Percentiles rank a stretch among this genome's conserved stretches.
These are phyloP conservation scores for Extremus antarcticus DNA, from an alignment of 495 filamentous ascomycete genomes.

Conservation along the genomic window DNA sequence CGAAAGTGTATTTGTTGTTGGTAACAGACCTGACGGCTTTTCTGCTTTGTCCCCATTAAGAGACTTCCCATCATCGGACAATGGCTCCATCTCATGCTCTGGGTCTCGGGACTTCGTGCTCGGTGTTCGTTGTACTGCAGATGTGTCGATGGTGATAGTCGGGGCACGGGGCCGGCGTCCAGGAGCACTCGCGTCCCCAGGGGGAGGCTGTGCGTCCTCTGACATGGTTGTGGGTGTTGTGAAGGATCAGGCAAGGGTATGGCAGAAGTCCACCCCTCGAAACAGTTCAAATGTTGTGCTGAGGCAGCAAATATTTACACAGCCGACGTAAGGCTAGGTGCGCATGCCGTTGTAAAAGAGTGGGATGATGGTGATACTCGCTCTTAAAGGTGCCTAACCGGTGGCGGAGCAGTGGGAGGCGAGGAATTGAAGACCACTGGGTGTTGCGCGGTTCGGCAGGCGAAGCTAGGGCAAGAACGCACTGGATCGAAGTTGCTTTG, in stretches of 20 bases:
- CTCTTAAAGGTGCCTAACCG: background rate
- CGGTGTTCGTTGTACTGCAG: conserved; percentile 45
- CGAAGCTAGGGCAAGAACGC: too few species aligned
- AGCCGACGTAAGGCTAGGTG: background rate
- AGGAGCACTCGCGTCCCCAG: background rate
- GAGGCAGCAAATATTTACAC: background rate
- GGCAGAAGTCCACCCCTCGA: background rate
- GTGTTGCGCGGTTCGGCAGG: background rate
- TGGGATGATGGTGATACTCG: background rate
- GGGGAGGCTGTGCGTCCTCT: conserved; percentile 2
- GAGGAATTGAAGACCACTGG: background rate
- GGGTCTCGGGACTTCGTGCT: conserved; percentile 16
- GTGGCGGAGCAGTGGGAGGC: background rate
- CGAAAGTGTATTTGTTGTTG: conserved; percentile 12
- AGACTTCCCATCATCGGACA: conserved; percentile 13
- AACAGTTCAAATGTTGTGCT: background rate
- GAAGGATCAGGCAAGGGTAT: background rate
- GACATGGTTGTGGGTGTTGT: background rate
- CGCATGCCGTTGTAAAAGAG: background rate
- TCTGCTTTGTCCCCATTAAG: conserved; percentile 10
- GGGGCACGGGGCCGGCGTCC: conserved; percentile 30
- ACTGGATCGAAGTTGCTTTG: too few species aligned
- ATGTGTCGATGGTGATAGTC: conserved; percentile 68
- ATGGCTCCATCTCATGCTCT: conserved; percentile 21
- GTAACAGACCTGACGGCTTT: conserved; percentile 20